Percentiles rank a stretch among this genome's conserved stretches.
Evolutionary conservation across 2,329 filamentous ascomycete species (phyloP).

Genomic region (Pseudocercospora fijiensis): DNA sequence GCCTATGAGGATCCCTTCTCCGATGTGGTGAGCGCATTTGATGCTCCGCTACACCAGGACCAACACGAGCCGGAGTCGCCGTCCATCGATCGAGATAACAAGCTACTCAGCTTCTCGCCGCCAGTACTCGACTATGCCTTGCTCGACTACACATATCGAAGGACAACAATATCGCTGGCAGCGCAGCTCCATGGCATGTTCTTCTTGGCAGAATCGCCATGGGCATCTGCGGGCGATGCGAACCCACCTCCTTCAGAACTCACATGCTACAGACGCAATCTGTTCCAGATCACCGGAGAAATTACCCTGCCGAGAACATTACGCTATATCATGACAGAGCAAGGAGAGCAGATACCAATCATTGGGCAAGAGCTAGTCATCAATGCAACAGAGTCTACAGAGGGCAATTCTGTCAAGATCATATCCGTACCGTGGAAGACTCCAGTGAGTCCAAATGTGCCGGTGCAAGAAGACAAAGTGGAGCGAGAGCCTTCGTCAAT

Average conservation of each 20-base stretch:
- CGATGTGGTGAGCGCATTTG: constrained; percentile 52
- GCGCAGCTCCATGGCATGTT: constrained; percentile 87
- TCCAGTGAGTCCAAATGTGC: constrained; percentile 66
- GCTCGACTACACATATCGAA: constrained; percentile 64
- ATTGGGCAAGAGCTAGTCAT: constrained; percentile 81
- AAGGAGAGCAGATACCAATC: constrained; percentile 80
- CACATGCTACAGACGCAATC: constrained; percentile 91
- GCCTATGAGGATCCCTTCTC: constrained; percentile 54
- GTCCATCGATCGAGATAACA: constrained; percentile 63
- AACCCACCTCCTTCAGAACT: constrained; percentile 70
- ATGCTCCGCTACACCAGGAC: constrained; percentile 44
- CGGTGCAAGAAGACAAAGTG: constrained; percentile 61
- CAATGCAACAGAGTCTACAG: constrained; percentile 90
- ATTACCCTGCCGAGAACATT: constrained; percentile 76
- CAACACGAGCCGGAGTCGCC: constrained; percentile 48
- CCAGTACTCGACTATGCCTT: constrained; percentile 56
- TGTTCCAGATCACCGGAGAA: constrained; percentile 93
- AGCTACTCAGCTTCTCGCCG: constrained; percentile 53
- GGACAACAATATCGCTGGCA: constrained; percentile 64
- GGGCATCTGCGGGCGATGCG: constrained; percentile 58
- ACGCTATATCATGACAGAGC: constrained; percentile 77
- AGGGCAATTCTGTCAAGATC: constrained; percentile 85
- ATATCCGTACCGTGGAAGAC: constrained; percentile 99
- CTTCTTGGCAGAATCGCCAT: constrained; percentile 77
- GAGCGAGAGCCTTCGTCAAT: constrained; percentile 87